Evolutionary conservation across 2,329 filamentous ascomycete genomes (phyloP).

Genomic region (Colletotrichum paranaense): DNA sequence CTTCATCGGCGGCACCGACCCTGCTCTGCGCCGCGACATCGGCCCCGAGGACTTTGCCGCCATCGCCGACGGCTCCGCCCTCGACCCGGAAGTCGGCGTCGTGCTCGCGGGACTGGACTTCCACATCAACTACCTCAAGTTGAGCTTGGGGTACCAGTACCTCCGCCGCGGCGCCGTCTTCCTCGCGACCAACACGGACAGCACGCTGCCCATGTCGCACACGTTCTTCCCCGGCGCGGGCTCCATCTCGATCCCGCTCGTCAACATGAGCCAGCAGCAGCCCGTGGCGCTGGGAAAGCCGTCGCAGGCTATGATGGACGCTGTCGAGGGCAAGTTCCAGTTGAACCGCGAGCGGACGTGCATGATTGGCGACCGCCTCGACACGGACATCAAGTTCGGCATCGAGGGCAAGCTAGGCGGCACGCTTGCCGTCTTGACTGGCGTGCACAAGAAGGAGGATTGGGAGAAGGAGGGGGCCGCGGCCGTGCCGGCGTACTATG

Average conservation of each 20-base stretch:
- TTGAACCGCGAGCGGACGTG: constrained; percentile 87
- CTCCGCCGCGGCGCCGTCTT: constrained; percentile 84
- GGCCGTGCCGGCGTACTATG: constrained; percentile 83
- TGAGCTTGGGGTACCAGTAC: constrained; percentile 87
- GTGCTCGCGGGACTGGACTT: constrained; percentile 94
- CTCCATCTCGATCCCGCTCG: constrained; percentile 80
- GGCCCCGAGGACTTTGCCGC: constrained; percentile 81
- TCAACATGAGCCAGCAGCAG: constrained; percentile 75
- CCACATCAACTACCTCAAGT: constrained; percentile 95
- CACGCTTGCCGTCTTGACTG: constrained; percentile 90
- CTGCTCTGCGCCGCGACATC: constrained; percentile 80
- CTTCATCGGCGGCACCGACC: constrained; percentile 89
- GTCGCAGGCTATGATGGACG: constrained; percentile 99
- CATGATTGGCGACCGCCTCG: constrained; percentile 94
- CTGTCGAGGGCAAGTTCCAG: constrained; percentile 94
- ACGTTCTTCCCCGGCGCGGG: constrained; percentile 93
- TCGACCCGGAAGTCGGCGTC: constrained; percentile 90
- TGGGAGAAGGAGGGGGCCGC: constrained; percentile 76
- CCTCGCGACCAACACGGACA: constrained; percentile 93
- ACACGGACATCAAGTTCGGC: constrained; percentile 97
- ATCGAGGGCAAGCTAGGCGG: constrained; percentile 91
- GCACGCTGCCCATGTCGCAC: constrained; percentile 84
- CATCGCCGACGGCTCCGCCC: constrained; percentile 78
- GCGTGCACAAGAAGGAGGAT: constrained; percentile 87
- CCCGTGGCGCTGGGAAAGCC: constrained; percentile 91